These are phyloP conservation scores for Fremontodendron californicum DNA, from an alignment of 345 rosid species.

Conservation along the genomic window DNA sequence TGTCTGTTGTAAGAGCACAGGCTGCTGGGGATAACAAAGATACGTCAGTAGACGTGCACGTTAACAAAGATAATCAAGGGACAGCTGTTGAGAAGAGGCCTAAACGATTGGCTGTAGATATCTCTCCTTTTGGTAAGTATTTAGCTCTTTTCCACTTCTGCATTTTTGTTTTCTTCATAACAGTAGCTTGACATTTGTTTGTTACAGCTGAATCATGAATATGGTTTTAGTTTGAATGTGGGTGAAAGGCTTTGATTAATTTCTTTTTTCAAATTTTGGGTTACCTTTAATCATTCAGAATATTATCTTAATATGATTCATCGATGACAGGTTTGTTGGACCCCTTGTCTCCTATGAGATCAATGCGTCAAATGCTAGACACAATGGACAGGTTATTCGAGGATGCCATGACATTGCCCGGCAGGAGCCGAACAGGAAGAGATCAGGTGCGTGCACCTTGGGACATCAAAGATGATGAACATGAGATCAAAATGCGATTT, in stretches of 20 bases:
- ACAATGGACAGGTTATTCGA: conserved; percentile 73
- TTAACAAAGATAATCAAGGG: conserved; percentile 34
- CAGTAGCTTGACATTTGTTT: no score
- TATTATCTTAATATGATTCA: background rate
- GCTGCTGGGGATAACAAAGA: conserved; percentile 35
- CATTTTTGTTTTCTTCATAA: no score
- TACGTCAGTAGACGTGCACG: conserved; percentile 49
- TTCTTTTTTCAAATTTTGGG: background rate
- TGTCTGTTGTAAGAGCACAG: conserved; percentile 34
- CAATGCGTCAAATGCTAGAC: conserved; percentile 74
- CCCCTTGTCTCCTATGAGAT: conserved; percentile 66
- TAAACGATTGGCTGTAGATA: conserved; percentile 37
- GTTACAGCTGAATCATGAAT: background rate
- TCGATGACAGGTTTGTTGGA: conserved; percentile 49
- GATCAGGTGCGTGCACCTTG: conserved; percentile 65
- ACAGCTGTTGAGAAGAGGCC: conserved; percentile 46
- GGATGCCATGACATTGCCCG: conserved; percentile 39
- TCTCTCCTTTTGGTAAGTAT: conserved; percentile 62
- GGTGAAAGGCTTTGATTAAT: background rate
- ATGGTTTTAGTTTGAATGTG: background rate
- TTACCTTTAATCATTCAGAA: background rate
- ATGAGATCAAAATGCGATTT: conserved; percentile 72
- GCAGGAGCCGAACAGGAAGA: conserved; percentile 28
- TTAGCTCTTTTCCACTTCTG: background rate
- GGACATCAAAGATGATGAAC: conserved; percentile 73